Evolutionary conservation across 495 filamentous ascomycete species (phyloP), one percentile per base, ranked within the genome.

Genomic region (Stereocaulon alpinum): DNA sequence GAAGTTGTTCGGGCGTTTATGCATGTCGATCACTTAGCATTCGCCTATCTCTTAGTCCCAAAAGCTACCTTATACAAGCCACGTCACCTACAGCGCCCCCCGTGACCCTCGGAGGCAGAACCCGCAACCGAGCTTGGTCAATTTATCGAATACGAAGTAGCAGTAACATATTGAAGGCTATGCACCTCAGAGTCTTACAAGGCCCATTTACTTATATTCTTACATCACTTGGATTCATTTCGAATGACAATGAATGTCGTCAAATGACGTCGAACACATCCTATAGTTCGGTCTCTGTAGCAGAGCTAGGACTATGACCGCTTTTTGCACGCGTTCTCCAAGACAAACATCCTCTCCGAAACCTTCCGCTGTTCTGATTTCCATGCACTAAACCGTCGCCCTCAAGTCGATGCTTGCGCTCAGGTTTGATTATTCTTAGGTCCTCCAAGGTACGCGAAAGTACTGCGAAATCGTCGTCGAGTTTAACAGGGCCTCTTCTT

Each of bases 391-490:
- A n/a, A 30, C 11, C 47, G 11, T 49, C 47, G 29, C 11, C 20
- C 47, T 30, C 20, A 49, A 22, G 17, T 49, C 24, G 11, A 15
- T 22, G 47, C 47, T 43, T 34, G 34, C 41, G 50, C 41, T 61
- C 50, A 29, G 49, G 40, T 15, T 61, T 61, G 10, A 49, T 24
- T 0, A 15, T 34, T 20, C 40, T 61, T 6, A 61, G 22, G 14
- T 55, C 24, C 27, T 55, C 50, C 11, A 61, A 9, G 4, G 50
- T 49, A 34, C 17, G 11, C 43, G 0, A n/a, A 6, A 61, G 42
- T 7, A 14, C 11, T n/a, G 49, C 37, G 18, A 32, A n/a, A 41
- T 61, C 58, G 20, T 54, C 27, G n/a, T 43, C 51, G 40, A 61
- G 43, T 24, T 40, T 43, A 24, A 61, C 11, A n/a, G 40, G 41